Evolutionary conservation across 208 protist genomes (phyloP).

Genomic region (Trypanosoma boissoni): DNA sequence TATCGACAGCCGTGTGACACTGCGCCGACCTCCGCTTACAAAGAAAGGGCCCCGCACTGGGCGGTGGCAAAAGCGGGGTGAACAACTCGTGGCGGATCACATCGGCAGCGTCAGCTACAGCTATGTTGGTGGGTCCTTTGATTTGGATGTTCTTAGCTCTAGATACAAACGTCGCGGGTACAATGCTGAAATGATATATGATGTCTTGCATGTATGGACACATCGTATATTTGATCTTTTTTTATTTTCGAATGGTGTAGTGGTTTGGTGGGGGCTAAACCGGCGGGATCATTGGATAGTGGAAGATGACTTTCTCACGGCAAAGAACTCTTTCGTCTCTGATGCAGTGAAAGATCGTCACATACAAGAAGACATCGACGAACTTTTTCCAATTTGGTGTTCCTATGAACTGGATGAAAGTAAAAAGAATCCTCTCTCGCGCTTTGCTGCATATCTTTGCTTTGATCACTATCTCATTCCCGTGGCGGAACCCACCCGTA

Average conservation of each 20-base stretch:
- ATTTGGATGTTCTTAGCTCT: constrained; percentile 36
- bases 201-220: constrained; percentile 54
- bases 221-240: constrained; percentile 56
- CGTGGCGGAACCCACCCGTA: constrained; percentile 27
- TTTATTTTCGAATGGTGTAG: constrained; percentile 51
- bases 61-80: constrained; percentile 13
- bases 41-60: constrained; percentile 6
- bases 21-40: constrained; percentile 33
- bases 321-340: constrained; percentile 22
- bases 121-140: constrained; percentile 42
- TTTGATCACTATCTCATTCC: constrained; percentile 79
- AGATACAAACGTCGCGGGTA: constrained; percentile 66
- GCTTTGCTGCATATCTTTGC: constrained; percentile 52
- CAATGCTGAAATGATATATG: constrained; percentile 35
- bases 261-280: constrained; percentile 78
- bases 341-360: constrained; percentile 47
- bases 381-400: constrained; percentile 67
- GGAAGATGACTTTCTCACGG: constrained; percentile 65
- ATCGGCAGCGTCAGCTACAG: constrained; percentile 68
- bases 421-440: constrained; percentile 34
- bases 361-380: constrained; percentile 43
- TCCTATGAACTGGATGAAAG: constrained; percentile 55
- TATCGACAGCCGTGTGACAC: constrained; percentile 54
- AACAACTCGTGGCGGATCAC: constrained; percentile 36
- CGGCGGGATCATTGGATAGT: constrained; percentile 67